Conservation (phyloP, 495 filamentous ascomycete species). For the Aspergillus haitiensis region DNA sequence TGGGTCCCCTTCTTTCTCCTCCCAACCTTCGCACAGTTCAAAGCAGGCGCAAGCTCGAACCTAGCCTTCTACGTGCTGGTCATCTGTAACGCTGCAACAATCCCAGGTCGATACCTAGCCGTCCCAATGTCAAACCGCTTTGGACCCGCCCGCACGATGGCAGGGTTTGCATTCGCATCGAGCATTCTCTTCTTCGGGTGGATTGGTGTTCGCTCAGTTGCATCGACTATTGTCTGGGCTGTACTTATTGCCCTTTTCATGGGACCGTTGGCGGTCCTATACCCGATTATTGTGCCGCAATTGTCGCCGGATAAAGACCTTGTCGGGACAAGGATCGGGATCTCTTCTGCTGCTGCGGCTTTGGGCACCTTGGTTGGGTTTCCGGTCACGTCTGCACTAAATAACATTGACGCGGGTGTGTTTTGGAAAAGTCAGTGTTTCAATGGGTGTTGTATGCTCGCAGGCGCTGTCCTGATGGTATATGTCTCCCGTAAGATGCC, state of each 20-base stretch:
- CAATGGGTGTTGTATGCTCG: no score
- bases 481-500: no score
- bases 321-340: slow-evolving; percentile 19
- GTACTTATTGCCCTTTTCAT: slow-evolving; percentile 15
- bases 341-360: slow-evolving; percentile 10
- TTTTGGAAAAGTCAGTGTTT: no score
- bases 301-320: slow-evolving; percentile 7
- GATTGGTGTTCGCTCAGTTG: slow-evolving; percentile 5
- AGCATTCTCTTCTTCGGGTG: slow-evolving; percentile 16
- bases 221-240: slow-evolving; percentile 8
- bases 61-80: slow-evolving; percentile 63
- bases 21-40: slow-evolving; percentile 49
- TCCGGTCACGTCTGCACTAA: background rate
- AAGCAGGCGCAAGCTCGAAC: slow-evolving; percentile 53
- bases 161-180: slow-evolving; percentile 5
- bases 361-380: slow-evolving; percentile 16
- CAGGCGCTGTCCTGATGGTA: no score
- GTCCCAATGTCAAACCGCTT: background rate
- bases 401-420: no score
- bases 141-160: background rate
- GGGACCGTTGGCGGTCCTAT: slow-evolving; percentile 6
- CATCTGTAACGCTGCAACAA: slow-evolving; percentile 63
- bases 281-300: slow-evolving; percentile 13
- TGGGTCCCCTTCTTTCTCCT: slow-evolving; percentile 70
- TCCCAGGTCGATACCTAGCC: slow-evolving; percentile 18